Base-by-base conservation (phyloP, 164 flowering plant genomes). In the Macadamia tetraphylla region DNA sequence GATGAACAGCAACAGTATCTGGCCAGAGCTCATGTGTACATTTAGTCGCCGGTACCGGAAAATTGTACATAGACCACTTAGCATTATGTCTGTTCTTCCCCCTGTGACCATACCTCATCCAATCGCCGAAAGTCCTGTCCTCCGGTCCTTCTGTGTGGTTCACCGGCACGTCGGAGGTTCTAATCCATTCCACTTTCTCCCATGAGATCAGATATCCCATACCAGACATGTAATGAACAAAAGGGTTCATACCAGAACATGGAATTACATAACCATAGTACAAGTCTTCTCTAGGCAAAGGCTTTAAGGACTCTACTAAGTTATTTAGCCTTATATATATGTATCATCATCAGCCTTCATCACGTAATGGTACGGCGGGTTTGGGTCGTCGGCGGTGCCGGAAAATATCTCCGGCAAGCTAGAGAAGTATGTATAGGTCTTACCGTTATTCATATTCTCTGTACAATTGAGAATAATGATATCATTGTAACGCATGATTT, bases 231-330 rank as follows among this genome's bases (percentile, higher is more conserved):
- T 88, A 92, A 18, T 78, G 78, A 18, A 70, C 80, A 51, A 90
- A 92, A 1, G 98, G 96, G 76, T 92, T 84, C 91, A 84, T 86
- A 69, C 94, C 88, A 0, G 75, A 76, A 64, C 98, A 92, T 6
- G 98, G 96, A n/a, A 90, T 83, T 3, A 86, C 92, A 70, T 80
- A 88, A 0, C 98, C 98, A 63, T 90, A 92, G 67, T 90, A 90
- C 71, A 90, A 68, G 64, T 92, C 98, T n/a, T 79, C 74, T 57
- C 91, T 77, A 0, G 98, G 86, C 66, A 90, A 74, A 12, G 90
- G 84, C 68, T 63, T 76, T 10, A 92, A 48, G 0, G 92, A 83
- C n/a, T 71, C 74, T 10, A 85, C 84, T 42, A 88, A 62, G 0
- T 58, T 81, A 13, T 82, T 73, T 9, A 86, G 40, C 62, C 92